Base-by-base conservation (phyloP, 768 basidiomycete species). In the Hygrocybe punicea region DNA sequence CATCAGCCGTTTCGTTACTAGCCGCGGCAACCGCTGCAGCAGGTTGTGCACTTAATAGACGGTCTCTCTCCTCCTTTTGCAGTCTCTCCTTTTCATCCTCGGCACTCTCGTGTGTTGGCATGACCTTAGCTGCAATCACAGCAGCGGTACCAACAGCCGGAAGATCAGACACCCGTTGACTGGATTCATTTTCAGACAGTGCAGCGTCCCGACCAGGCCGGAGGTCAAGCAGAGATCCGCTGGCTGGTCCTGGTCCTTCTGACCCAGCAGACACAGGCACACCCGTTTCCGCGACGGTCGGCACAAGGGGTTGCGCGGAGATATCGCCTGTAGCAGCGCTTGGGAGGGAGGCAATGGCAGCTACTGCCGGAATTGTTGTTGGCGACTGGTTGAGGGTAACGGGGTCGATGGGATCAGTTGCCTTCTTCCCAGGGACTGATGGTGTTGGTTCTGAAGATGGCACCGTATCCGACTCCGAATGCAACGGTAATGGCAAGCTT, bases 261-360 rank as follows among this genome's bases (percentile, higher is more conserved):
- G 76, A 72, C 16, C 84, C 81, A 3, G 84, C 84, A 16, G 78
- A 70, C n/a, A 87, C 72, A 16, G 87, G 88, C n/a, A 87, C 72
- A 11, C 86, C 87, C 0, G 89, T 89, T 67, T 90, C 89, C 9
- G 89, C 86, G 6, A 91, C 78, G 3, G 87, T 89, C 4, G 85
- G 87, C 7, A 71, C 72, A n/a, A 69, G 61, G 8, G 79, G 70
- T 29, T 29, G 29, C 9, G 23, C 9, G 3, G 53, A 13, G 11
- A 36, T 16, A 21, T 23, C 16, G 39, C 24, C 42, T 2, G 11
- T 25, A n/a, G 4, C 39, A 16, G 67, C 35, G 14, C 67, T 49
- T 11, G 56, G 17, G 25, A 53, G 23, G 5, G 69, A 54, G 3
- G 61, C 55, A 3, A 66, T 49, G 7, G 65, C 54, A 16, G 58